phyloP scores from a whole-genome alignment of 192 early-diverging fungal genomes.

The Lobosporangium transversale region DNA sequence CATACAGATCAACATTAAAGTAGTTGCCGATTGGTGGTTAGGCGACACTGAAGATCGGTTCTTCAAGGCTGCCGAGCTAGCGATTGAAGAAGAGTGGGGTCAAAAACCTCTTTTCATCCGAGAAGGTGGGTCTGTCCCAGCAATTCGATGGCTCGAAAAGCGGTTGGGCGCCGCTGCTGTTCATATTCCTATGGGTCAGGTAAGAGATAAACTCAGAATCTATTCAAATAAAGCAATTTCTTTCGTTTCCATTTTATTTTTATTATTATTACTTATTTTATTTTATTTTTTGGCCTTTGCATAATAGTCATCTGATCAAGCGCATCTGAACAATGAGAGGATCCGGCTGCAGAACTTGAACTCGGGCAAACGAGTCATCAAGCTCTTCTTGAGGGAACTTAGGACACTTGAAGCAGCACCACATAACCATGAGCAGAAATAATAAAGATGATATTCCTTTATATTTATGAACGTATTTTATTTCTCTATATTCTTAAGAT shows the following conservation, averaged over 20 bases:
- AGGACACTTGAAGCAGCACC: slow-evolving; percentile 19
- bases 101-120: slow-evolving; percentile 76
- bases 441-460: background rate
- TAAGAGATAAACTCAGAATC: slow-evolving; percentile 4
- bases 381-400: slow-evolving; percentile 54
- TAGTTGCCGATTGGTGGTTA: slow-evolving; percentile 80
- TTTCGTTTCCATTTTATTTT: background rate
- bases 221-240: background rate
- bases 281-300: background rate
- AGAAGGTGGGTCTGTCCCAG: slow-evolving; percentile 83
- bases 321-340: slow-evolving; percentile 81
- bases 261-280: background rate
- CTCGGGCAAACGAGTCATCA: slow-evolving; percentile 72
- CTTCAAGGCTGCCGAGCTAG: slow-evolving; percentile 74
- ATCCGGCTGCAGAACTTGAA: slow-evolving; percentile 75
- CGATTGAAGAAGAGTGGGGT: slow-evolving; percentile 70
- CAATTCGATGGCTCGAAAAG: slow-evolving; percentile 77
- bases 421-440: slow-evolving; percentile 1
- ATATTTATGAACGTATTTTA: too few species aligned
- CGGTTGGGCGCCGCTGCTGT: slow-evolving; percentile 72
- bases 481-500: background rate
- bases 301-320: slow-evolving; percentile 76
- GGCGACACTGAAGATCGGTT: slow-evolving; percentile 72
- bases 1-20: slow-evolving; percentile 66
- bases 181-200: slow-evolving; percentile 82